phyloP scores from a whole-genome alignment of 805 yeast species.

The Kurtzmaniella fragi region DNA sequence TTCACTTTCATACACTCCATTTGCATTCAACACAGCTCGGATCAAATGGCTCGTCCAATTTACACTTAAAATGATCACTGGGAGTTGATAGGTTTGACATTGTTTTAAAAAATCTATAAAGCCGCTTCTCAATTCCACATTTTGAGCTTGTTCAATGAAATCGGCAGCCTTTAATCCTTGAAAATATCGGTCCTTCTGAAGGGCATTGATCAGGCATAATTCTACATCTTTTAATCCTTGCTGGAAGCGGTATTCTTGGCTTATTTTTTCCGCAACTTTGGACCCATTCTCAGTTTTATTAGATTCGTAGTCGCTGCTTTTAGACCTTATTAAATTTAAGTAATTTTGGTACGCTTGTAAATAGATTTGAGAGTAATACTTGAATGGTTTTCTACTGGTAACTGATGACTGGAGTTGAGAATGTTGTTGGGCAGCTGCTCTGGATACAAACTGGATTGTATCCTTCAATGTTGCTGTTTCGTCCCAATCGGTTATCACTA shows the following conservation, averaged over 20 bases:
- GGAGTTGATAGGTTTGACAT: conserved; percentile 18
- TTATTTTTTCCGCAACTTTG: conserved; percentile 23
- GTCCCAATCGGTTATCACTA: conserved; percentile 57
- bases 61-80: conserved; percentile 48
- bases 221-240: conserved; percentile 43
- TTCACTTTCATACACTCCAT: conserved; percentile 14
- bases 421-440: conserved; percentile 38
- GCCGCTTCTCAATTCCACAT: conserved; percentile 36
- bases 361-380: conserved; percentile 42
- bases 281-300: neutral
- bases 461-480: conserved; percentile 56
- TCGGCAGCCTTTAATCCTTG: conserved; percentile 29
- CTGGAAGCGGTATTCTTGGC: conserved; percentile 43
- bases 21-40: conserved; percentile 18
- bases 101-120: conserved; percentile 28
- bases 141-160: conserved; percentile 28
- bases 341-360: conserved; percentile 29
- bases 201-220: conserved; percentile 41
- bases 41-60: conserved; percentile 58
- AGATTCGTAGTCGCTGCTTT: neutral
- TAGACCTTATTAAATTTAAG: conserved; percentile 12
- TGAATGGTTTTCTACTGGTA: conserved; percentile 18
- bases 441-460: conserved; percentile 49
- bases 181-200: conserved; percentile 35
- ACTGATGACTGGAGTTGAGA: conserved; percentile 28